Conservation (phyloP, 176 grass and related monocot species). For the Avena insularis region DNA sequence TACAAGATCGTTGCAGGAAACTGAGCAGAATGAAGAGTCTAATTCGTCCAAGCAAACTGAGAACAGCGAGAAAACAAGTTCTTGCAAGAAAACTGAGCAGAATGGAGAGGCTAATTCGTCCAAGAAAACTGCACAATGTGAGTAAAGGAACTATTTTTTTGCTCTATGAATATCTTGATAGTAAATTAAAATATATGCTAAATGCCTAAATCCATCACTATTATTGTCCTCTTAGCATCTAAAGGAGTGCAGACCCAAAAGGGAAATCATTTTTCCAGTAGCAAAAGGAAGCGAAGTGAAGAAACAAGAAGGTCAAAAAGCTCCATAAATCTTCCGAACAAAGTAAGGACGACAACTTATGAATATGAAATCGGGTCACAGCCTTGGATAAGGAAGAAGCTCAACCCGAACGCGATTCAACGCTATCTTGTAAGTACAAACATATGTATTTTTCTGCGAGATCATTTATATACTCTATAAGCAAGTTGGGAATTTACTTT, state of each 20-base stretch:
- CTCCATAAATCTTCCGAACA: neutral
- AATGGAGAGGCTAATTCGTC: too few relatives aligned
- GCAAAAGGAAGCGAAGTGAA: neutral
- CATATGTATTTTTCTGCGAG: neutral
- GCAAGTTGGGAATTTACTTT: neutral
- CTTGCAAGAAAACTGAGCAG: too few relatives aligned
- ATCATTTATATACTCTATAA: neutral
- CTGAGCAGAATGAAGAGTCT: too few relatives aligned
- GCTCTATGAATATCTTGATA: neutral
- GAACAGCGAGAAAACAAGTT: too few relatives aligned
- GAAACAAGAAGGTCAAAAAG: neutral
- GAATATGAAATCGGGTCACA: conserved; percentile 9
- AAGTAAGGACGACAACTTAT: neutral
- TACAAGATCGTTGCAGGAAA: too few relatives aligned
- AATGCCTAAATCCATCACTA: neutral
- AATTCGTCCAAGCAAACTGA: too few relatives aligned
- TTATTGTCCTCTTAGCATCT: neutral
- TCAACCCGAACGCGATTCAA: neutral
- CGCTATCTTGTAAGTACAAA: conserved; percentile 14
- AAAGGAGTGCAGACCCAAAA: conserved; percentile 1
- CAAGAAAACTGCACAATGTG: neutral
- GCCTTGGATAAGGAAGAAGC: conserved; percentile 38
- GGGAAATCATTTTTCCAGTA: neutral
- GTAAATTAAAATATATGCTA: neutral
- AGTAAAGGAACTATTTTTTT: neutral